A percentile compares a stretch with the other conserved stretches of the same genome.
Evolutionary conservation across 345 rosid species (phyloP).

Genomic region (Aquilaria malaccensis): DNA sequence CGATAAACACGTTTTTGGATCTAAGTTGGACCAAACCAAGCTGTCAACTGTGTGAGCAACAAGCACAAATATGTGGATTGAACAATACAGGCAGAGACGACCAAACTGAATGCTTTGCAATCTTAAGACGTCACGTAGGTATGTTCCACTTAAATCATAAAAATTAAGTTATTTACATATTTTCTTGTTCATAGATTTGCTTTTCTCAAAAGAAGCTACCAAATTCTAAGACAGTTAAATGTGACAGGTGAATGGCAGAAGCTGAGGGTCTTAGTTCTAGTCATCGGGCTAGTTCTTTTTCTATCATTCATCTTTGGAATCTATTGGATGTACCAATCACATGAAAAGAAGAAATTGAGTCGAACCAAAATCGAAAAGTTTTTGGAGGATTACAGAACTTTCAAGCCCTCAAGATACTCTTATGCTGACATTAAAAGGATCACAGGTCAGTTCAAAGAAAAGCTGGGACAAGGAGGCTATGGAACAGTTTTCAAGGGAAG

Average conservation of each 20-base stretch:
- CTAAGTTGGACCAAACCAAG: background rate
- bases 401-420: slow-evolving; percentile 2
- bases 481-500: slow-evolving; percentile 21
- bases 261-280: background rate
- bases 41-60: background rate
- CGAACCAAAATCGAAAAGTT: background rate
- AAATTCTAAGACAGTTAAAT: no score
- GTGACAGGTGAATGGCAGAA: background rate
- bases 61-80: background rate
- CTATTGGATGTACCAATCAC: background rate
- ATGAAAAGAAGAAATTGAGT: background rate
- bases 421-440: background rate
- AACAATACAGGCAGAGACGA: background rate
- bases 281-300: background rate
- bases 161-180: no score
- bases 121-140: no score
- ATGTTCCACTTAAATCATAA: no score
- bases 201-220: no score
- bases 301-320: background rate
- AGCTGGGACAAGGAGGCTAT: slow-evolving; percentile 21
- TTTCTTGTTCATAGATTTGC: no score
- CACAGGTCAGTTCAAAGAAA: background rate
- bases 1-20: background rate
- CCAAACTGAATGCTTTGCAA: background rate
- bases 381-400: slow-evolving; percentile 5